phyloP scores from a whole-genome alignment of 2,329 filamentous ascomycete genomes.

The Chaetomium strumarium region DNA sequence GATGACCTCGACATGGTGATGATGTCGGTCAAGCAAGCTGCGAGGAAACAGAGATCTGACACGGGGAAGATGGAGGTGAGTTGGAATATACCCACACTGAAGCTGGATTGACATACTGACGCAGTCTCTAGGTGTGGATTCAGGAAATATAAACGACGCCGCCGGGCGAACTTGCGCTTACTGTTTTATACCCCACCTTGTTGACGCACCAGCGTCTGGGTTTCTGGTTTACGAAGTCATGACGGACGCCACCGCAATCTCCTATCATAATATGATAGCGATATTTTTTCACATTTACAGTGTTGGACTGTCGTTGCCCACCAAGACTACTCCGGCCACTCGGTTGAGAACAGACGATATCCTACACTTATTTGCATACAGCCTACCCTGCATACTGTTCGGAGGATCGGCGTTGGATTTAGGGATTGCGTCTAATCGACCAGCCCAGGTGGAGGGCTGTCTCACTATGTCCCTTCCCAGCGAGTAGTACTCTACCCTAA shows the following conservation, averaged over 20 bases:
- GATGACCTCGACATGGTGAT: conserved; percentile 92
- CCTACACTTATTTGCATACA: conserved; percentile 1
- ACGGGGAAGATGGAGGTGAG: conserved; percentile 94
- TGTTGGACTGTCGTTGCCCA: not conserved
- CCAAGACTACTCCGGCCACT: not conserved
- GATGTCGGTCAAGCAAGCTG: conserved; percentile 59
- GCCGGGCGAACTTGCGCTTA: not conserved
- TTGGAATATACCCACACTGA: conserved; percentile 17
- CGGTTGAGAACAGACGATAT: not conserved
- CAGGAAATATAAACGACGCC: conserved; percentile 27
- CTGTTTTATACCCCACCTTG: conserved; percentile 16
- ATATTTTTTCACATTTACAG: not conserved
- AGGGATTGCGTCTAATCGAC: not conserved
- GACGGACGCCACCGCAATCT: conserved; percentile 7
- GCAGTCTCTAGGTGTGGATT: conserved; percentile 29
- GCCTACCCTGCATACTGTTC: conserved; percentile 3
- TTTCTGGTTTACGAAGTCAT: conserved; percentile 14
- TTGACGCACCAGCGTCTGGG: not conserved
- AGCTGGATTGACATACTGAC: conserved; percentile 21
- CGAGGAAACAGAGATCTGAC: conserved; percentile 67
- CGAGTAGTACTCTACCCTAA: not conserved
- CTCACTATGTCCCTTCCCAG: not conserved
- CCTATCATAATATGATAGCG: conserved; percentile 1
- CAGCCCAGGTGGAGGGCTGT: not conserved
- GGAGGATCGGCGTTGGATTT: conserved; percentile 2